Evolutionary conservation across 1,139 yeast species (phyloP), one percentile per base, ranked within the genome.

Genomic region (Geotrichum aggregatum): DNA sequence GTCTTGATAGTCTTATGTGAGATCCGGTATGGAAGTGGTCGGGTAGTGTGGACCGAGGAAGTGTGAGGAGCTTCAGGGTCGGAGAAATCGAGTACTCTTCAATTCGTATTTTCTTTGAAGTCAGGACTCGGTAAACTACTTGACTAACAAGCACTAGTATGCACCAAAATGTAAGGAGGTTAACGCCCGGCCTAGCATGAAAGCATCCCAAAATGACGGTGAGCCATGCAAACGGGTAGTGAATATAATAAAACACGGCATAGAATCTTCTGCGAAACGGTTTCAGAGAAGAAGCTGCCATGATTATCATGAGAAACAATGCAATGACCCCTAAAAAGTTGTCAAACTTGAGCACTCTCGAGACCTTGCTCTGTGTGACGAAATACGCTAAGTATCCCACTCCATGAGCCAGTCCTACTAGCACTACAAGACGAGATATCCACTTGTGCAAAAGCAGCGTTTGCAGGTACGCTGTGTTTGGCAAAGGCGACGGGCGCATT

Each of bases 141-240:
- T 78, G 74, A 68, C 76, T 75, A 0, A 69, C 43, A 28, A 88
- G 66, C 6, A 88, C 69, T 0, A 65, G 35, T 1, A 77, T 56
- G 54, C 81, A 81, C 47, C 80, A 56, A 1, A 70, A 52, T 0
- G 86, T 79, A 47, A 74, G 70, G 2, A 79, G 69, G 11, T 76
- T 70, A 8, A 84, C 82, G 1, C 79, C 78, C 0, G 97, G 97
- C 52, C 96, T 76, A 1, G 95, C 87, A 66, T 91, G 98, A 59
- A 80, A 72, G 40, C 80, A 80, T 19, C 86, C 70, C 35, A 82
- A 61, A 0, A 80, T 56, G 1, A 87, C 80, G 28, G 79, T 72
- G 0, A 76, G 58, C 86, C 94, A 83, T 1, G 92, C 80, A 54
- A 83, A 75, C 5, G 79, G 60, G 59, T 87, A 82, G 67, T 91